Percentiles rank a stretch among this genome's conserved stretches.
Evolutionary conservation across 176 grass and related monocot genomes (phyloP).

Genomic region (Eragrostis curvula): DNA sequence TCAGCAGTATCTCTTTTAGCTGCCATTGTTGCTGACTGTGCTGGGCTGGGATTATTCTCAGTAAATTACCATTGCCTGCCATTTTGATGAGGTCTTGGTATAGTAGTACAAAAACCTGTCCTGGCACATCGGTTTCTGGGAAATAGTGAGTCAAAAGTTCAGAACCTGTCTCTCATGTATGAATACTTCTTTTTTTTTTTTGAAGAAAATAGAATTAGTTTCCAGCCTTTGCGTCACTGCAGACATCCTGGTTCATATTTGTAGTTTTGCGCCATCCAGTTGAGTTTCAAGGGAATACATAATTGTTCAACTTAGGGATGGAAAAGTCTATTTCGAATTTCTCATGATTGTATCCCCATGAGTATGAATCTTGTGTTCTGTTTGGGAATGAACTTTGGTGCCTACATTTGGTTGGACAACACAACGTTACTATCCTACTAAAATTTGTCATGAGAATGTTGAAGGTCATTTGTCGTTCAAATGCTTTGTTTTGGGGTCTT

Average conservation of each 20-base stretch:
- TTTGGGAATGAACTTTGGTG: not conserved
- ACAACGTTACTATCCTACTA: not conserved
- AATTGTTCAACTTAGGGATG: too few relatives aligned
- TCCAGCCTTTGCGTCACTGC: too few relatives aligned
- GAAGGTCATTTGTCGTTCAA: not conserved
- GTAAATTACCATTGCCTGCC: constrained; percentile 12
- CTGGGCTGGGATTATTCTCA: constrained; percentile 3
- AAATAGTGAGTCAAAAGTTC: not conserved
- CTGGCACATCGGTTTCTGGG: not conserved
- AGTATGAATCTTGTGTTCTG: not conserved
- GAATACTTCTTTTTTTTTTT: too few relatives aligned
- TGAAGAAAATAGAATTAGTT: too few relatives aligned
- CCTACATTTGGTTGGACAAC: not conserved
- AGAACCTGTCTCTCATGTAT: not conserved
- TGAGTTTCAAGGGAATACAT: too few relatives aligned
- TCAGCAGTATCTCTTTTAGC: not conserved
- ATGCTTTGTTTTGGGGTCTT: too few relatives aligned
- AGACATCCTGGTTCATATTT: too few relatives aligned
- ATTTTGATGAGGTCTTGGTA: not conserved
- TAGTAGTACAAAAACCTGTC: not conserved
- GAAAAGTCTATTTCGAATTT: too few relatives aligned
- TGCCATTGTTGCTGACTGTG: not conserved
- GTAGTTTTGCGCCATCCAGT: too few relatives aligned
- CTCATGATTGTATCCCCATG: not conserved
- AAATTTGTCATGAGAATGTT: not conserved